Conservation (phyloP, 2,329 filamentous ascomycete species). For the Penicillium griseofulvum region DNA sequence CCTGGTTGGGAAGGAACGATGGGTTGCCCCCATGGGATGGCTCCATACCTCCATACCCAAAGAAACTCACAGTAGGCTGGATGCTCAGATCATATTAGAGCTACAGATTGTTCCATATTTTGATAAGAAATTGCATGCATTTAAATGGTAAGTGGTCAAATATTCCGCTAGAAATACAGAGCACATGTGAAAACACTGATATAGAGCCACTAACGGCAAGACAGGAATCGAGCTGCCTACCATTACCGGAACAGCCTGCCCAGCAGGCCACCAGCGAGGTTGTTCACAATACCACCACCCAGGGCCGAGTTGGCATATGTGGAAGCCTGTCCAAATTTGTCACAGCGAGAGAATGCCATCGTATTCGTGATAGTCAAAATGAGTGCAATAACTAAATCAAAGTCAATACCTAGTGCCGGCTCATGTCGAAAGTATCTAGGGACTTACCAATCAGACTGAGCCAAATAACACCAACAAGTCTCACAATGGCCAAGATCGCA, state of each 20-base stretch:
- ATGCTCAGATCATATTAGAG: neutral
- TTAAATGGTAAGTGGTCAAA: slow-evolving; percentile 5
- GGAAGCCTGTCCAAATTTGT: slow-evolving; percentile 57
- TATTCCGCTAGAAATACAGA: slow-evolving; percentile 8
- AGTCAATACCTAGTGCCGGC: neutral
- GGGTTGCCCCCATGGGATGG: neutral
- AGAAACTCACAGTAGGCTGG: neutral
- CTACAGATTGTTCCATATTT: neutral
- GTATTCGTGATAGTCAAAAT: slow-evolving; percentile 53
- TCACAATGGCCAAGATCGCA: slow-evolving; percentile 48
- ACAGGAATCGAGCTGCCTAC: neutral
- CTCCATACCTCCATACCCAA: neutral
- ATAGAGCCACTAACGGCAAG: neutral
- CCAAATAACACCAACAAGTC: slow-evolving; percentile 50
- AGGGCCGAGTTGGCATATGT: slow-evolving; percentile 57
- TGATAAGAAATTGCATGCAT: neutral
- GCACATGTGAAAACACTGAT: neutral
- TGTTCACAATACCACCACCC: slow-evolving; percentile 54
- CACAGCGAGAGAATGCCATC: slow-evolving; percentile 51
- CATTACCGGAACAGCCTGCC: slow-evolving; percentile 53
- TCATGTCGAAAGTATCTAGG: neutral
- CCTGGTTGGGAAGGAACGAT: slow-evolving; percentile 1
- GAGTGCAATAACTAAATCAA: slow-evolving; percentile 46
- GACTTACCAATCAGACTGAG: slow-evolving; percentile 51
- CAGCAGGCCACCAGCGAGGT: slow-evolving; percentile 55